Percentiles rank a stretch among this genome's conserved stretches.
Evolutionary conservation across 2,329 filamentous ascomycete species (phyloP).

Genomic region (Trematosphaeria pertusa): DNA sequence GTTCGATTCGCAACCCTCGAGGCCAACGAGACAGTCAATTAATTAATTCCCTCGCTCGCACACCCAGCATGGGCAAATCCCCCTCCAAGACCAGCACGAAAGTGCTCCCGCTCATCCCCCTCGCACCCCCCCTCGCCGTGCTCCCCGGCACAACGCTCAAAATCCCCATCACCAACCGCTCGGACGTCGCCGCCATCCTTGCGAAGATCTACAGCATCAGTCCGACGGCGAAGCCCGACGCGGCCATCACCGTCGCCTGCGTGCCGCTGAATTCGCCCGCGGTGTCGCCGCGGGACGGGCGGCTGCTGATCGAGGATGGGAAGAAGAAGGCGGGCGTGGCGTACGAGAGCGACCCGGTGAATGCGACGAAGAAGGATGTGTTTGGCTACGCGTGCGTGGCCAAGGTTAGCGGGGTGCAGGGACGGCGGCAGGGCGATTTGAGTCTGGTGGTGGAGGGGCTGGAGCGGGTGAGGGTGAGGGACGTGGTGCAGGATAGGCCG

Average conservation of each 20-base stretch:
- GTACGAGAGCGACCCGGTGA: slow-evolving; percentile 59
- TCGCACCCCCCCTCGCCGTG: slow-evolving; percentile 80
- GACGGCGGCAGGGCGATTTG: slow-evolving; percentile 65
- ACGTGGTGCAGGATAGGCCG: slow-evolving; percentile 76
- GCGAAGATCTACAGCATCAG: slow-evolving; percentile 83
- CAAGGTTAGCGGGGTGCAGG: slow-evolving; percentile 58
- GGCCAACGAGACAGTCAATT: too few relatives aligned
- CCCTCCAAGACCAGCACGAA: slow-evolving; percentile 41
- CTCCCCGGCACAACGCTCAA: slow-evolving; percentile 86
- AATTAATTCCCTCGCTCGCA: slow-evolving; percentile 4
- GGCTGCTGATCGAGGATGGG: slow-evolving; percentile 74
- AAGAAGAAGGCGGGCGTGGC: slow-evolving; percentile 30
- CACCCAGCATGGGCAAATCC: slow-evolving; percentile 43
- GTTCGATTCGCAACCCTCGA: slow-evolving; percentile 3
- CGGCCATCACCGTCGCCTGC: slow-evolving; percentile 81
- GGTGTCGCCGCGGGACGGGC: slow-evolving; percentile 72
- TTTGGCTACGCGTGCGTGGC: slow-evolving; percentile 81
- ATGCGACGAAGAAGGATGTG: slow-evolving; percentile 65
- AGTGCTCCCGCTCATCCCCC: slow-evolving; percentile 77
- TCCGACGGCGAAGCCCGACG: slow-evolving; percentile 67
- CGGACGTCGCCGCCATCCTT: slow-evolving; percentile 87
- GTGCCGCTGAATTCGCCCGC: slow-evolving; percentile 82
- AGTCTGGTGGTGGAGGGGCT: slow-evolving; percentile 86
- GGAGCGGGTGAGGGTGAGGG: slow-evolving; percentile 76
- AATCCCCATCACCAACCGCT: slow-evolving; percentile 81